These are phyloP conservation scores for Somion occarium DNA, from an alignment of 1,284 basidiomycete genomes.

Conservation along the genomic window DNA sequence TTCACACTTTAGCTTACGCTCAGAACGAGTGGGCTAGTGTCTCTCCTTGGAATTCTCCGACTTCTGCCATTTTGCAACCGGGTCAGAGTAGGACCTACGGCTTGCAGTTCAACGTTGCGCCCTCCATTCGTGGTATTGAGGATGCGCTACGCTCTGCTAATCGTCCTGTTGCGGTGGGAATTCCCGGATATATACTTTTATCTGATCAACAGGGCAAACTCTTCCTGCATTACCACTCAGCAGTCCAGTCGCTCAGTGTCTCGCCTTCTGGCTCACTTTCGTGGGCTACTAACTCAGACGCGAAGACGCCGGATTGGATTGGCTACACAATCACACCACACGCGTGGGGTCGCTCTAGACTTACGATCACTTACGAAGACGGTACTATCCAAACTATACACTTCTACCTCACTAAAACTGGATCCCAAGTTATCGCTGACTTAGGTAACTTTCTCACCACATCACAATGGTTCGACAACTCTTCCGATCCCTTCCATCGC, in stretches of 20 bases:
- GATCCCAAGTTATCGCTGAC: conserved; percentile 41
- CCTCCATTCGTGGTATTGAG: conserved; percentile 49
- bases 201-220: conserved; percentile 46
- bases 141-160: conserved; percentile 34
- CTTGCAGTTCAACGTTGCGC: conserved; percentile 44
- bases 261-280: conserved; percentile 45
- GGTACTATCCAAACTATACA: conserved; percentile 50
- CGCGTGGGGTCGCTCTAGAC: conserved; percentile 46
- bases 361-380: conserved; percentile 47
- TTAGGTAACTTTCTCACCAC: conserved; percentile 54
- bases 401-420: conserved; percentile 47
- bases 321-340: conserved; percentile 45
- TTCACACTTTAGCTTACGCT: conserved; percentile 55
- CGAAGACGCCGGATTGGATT: conserved; percentile 37
- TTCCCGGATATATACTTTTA: conserved; percentile 52
- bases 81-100: conserved; percentile 50
- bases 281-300: conserved; percentile 41
- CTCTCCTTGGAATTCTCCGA: conserved; percentile 52
- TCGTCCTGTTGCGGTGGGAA: conserved; percentile 47
- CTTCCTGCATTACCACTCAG: conserved; percentile 42
- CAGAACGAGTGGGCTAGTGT: conserved; percentile 50
- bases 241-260: conserved; percentile 39
- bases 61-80: conserved; percentile 43
- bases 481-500: conserved; percentile 47
- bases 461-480: conserved; percentile 48